Conservation (phyloP, 306 rosid genomes). For the Fragaria nilgerrensis region DNA sequence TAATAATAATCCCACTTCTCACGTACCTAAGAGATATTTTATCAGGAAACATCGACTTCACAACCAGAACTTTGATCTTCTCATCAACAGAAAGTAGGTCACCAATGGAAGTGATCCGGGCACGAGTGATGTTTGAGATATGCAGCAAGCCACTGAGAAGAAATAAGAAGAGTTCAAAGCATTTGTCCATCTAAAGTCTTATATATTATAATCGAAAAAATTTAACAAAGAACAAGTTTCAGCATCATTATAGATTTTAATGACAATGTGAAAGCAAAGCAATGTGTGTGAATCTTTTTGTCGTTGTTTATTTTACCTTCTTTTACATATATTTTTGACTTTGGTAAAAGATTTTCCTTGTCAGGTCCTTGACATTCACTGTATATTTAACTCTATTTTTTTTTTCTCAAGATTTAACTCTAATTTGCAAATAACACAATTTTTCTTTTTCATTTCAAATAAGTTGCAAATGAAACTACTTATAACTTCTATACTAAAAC, state of each 20-base stretch:
- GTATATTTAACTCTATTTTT: not conserved
- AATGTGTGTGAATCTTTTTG: not conserved
- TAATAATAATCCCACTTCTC: not conserved
- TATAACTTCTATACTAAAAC: not conserved
- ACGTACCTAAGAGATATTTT: conserved; percentile 86
- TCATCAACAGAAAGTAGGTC: conserved; percentile 76
- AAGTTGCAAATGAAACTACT: not conserved
- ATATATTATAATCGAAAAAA: not conserved
- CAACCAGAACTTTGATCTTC: conserved; percentile 78
- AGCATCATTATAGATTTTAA: not conserved
- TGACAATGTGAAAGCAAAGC: not conserved
- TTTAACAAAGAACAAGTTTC: conserved; percentile 10
- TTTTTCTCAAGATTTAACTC: not conserved
- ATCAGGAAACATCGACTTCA: conserved; percentile 77
- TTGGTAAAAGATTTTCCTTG: not conserved
- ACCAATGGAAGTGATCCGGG: conserved; percentile 57
- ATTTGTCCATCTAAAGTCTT: conserved; percentile 14
- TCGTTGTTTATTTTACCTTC: not conserved
- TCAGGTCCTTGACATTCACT: not conserved
- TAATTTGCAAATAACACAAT: not conserved
- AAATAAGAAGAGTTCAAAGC: conserved; percentile 13
- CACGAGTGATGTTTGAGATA: conserved; percentile 73
- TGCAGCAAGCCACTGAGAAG: conserved; percentile 91
- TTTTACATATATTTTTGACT: not conserved
- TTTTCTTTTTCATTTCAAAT: not conserved